Base-by-base conservation (phyloP, 495 filamentous ascomycete genomes). In the Penicillium cosmopolitanum region DNA sequence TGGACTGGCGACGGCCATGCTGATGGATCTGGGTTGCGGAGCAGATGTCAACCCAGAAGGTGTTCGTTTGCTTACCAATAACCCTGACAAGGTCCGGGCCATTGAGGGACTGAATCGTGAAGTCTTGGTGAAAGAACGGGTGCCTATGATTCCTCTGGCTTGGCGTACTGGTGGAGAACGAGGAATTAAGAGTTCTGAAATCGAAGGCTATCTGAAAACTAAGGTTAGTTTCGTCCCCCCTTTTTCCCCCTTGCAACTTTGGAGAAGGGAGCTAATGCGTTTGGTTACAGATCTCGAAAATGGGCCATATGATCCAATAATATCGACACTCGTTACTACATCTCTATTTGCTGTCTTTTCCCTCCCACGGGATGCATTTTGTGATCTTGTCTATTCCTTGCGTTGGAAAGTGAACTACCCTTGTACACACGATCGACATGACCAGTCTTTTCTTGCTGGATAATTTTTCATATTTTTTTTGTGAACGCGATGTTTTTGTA, bases 31-130 rank as follows among this genome's bases (percentile, higher is more conserved):
- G 33, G 92, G 90, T 0, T 68, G 87, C 38, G 85, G 85, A 10
- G 84, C 77, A 2, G 82, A 87, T 54, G 44, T 70, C 11, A 76
- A 76, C 38, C 82, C 88, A 43, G 73, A 79, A 19, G 92, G 95
- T 12, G 87, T 97, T 50, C 78, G 90, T 55, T 73, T 98, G 35
- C 77, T 98, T 58, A 98, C 95, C n/a, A 98, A 98, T 72, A 98
- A 98, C 67, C 95, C 95, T 1, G 95, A 98, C 63, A 98, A 98
- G 79, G 88, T 98, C 33, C 82, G 92, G 23, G 95, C 95, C 2
- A 90, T 98, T 8, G 95, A 98, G 67, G 95, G 95, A 0, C 91
- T 92, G 0, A 89, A 89, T 58, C 80, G 92, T 19, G 93, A 97
- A 77, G 81, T 98, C 5, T 82, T 86, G 48, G 94, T 98, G 7